phyloP scores from a whole-genome alignment of 2,329 filamentous ascomycete species.

The Trichoderma sp. region DNA sequence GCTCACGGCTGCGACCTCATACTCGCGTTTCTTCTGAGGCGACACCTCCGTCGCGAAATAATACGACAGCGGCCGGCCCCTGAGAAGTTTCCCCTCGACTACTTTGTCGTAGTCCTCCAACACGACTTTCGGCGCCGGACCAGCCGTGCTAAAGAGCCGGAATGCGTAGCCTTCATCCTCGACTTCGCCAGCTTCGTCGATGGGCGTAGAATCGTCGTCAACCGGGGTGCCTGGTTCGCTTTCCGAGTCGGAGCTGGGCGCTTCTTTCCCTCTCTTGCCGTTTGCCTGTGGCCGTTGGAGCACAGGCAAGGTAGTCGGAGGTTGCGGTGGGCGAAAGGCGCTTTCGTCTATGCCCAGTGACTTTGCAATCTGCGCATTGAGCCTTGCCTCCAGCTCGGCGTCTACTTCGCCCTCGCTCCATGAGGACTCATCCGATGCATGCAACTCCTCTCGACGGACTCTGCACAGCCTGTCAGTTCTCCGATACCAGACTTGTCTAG shows the following conservation, averaged over 20 bases:
- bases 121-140: conserved; percentile 53
- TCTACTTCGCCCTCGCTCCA: conserved; percentile 37
- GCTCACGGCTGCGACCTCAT: conserved; percentile 52
- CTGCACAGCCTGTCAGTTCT: conserved; percentile 38
- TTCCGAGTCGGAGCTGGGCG: neutral
- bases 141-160: conserved; percentile 57
- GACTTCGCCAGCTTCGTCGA: conserved; percentile 36
- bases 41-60: conserved; percentile 51
- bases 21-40: conserved; percentile 43
- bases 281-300: neutral
- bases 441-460: conserved; percentile 59
- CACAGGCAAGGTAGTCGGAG: neutral
- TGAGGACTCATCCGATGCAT: conserved; percentile 40
- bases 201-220: neutral
- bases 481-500: neutral
- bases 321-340: conserved; percentile 30
- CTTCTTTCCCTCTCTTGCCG: neutral
- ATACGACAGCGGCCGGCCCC: conserved; percentile 49
- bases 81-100: conserved; percentile 42
- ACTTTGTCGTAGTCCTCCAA: conserved; percentile 49
- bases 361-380: conserved; percentile 53
- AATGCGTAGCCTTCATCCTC: conserved; percentile 48
- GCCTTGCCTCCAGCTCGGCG: conserved; percentile 46
- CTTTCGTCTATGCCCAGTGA: conserved; percentile 45
- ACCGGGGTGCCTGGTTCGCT: conserved; percentile 23